Evolutionary conservation across 1,284 basidiomycete genomes (phyloP), one percentile per base, ranked within the genome.

Genomic region (Sphaerobolus stellatus): DNA sequence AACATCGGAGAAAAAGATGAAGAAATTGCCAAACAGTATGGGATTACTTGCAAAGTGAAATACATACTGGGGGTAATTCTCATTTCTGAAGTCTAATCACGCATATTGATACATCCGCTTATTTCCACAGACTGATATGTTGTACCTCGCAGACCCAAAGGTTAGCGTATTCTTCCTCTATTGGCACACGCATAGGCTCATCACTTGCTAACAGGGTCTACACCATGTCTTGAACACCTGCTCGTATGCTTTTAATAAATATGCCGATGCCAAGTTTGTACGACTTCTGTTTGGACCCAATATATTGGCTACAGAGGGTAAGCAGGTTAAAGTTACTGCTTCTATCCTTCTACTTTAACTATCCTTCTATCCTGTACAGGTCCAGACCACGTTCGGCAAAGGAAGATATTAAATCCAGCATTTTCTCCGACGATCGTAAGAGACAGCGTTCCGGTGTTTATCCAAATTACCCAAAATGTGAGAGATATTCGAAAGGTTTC

Each of bases 391-490:
- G 73, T 70, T 52, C 66, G 76, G 44, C 75, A 79, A 29, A 60
- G 74, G 48, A 78, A 69, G 56, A 67, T 76, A 6, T 67, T 80
- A 63, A 64, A 71, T 28, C 75, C 75, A 1, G 77, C 71, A 5
- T 80, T 79, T 50, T 71, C 75, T 1, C 56, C 66, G 4, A 74
- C 75, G 0, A 78, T 80, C 58, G 72, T 75, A 5, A 78, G 74
- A 55, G 72, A 76, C 3, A 75, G 79, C 40, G 68, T 80, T 1
- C 75, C 79, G 11, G 73, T 80, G 20, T 81, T 82, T 64, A 70
- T 68, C 36, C 71, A 74, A 56, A 70, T 73, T 49, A 76, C 73
- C 11, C 67, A 74, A 47, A 70, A 77, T 66, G 80, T 77, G 64
- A 52, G 65, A 59, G 25, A 3, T 8, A 6, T 29, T 29, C 50